Evolutionary conservation across 1,284 basidiomycete genomes (phyloP), one percentile per base, ranked within the genome.

Genomic region (Moesziomyces sp.): DNA sequence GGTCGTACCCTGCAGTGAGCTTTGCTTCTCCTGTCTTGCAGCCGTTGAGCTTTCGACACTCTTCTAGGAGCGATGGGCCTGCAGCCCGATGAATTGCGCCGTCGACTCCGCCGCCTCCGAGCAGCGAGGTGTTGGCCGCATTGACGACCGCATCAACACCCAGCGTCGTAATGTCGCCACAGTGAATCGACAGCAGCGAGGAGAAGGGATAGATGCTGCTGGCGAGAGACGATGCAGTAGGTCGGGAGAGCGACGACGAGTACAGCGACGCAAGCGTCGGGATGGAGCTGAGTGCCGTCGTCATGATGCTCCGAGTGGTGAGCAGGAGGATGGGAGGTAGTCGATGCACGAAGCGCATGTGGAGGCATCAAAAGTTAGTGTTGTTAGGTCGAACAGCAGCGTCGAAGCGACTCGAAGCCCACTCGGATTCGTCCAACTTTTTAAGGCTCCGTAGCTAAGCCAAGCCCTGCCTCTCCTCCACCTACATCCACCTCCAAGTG

Each of bases 41-140:
- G 8, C 94, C 93, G 30, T 73, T 55, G 24, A 76, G 67, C 13
- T 53, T 43, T 19, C 78, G 78, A 89, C 91, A 95, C 87, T 94
- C 93, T 57, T 88, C 85, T 3, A 91, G 77, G 5, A 98, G 87
- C 21, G 87, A 85, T 0, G 85, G 87, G 2, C 95, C 94, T 3
- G 95, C 95, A 5, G 93, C 93, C 5, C 85, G 83, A 84, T 97
- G 95, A 49, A 95, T 94, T 2, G 92, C 91, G 3, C 93, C 92
- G 80, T 93, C 92, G 35, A 93, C 92, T 46, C 81, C 81, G 1
- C 81, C 80, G 3, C 81, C 81, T 3, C 80, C 80, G 3, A 83
- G 71, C 8, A 80, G 64, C 5, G 67, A 66, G 10, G 55, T 68
- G 58, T 82, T 83, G 40, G 81, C 81, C 1, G 81, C 81, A 58